phyloP scores from a whole-genome alignment of 441 rosid species.

The Oxalis stricta region DNA sequence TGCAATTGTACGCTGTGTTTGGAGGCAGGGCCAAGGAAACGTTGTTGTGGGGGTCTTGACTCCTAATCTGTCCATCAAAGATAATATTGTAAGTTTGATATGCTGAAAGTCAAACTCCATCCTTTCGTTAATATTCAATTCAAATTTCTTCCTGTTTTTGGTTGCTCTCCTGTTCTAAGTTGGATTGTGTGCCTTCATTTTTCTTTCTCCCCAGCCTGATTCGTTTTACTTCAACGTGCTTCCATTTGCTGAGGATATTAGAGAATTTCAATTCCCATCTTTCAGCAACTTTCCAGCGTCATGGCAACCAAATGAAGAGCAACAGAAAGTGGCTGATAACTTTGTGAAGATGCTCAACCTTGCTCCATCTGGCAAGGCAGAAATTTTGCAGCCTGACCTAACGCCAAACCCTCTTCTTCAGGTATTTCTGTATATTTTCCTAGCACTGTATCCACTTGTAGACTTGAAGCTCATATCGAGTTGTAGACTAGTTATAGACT shows the following conservation, averaged over 20 bases:
- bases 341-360: constrained; percentile 80
- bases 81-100: constrained; percentile 39
- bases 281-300: constrained; percentile 58
- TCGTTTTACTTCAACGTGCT: constrained; percentile 79
- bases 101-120: background rate
- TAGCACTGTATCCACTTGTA: background rate
- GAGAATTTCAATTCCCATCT: constrained; percentile 87
- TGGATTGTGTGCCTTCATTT: constrained; percentile 5
- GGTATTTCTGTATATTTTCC: constrained; percentile 23
- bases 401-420: constrained; percentile 83
- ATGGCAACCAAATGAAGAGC: constrained; percentile 63
- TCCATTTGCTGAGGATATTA: constrained; percentile 83
- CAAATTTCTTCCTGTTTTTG: constrained; percentile 6
- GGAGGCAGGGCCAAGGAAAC: constrained; percentile 76
- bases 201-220: constrained; percentile 49
- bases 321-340: constrained; percentile 74
- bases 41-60: constrained; percentile 75
- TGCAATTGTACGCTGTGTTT: constrained; percentile 84
- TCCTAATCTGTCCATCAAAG: constrained; percentile 58
- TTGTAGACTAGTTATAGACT: too few species aligned
- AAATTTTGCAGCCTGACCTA: constrained; percentile 55
- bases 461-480: too few species aligned
- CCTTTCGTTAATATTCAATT: constrained; percentile 6
- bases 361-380: constrained; percentile 57
- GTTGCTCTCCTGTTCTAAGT: constrained; percentile 5